phyloP scores from a whole-genome alignment of 2,329 filamentous ascomycete genomes.

The Nigrospora osmanthi region DNA sequence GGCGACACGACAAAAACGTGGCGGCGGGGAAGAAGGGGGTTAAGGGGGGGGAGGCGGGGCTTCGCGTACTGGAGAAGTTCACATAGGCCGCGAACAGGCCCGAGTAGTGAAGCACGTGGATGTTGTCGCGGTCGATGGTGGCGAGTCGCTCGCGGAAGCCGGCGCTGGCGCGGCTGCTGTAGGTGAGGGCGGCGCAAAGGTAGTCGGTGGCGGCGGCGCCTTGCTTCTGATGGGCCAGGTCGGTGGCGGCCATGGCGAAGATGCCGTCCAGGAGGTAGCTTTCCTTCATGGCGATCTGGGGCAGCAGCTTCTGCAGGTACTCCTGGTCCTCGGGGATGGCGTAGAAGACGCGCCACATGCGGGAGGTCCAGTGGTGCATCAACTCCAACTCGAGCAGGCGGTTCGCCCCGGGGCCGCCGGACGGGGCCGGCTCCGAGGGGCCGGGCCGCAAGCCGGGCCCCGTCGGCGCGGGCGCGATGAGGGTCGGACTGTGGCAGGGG shows the following conservation, averaged over 20 bases:
- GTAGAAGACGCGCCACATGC: neutral
- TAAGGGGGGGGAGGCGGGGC: too few relatives aligned
- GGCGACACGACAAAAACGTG: too few relatives aligned
- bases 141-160: neutral
- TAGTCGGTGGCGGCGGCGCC: neutral
- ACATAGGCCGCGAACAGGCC: neutral
- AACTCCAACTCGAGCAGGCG: neutral
- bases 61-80: neutral
- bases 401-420: neutral
- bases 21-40: too few relatives aligned
- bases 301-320: neutral
- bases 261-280: neutral
- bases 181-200: neutral
- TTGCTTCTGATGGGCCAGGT: neutral
- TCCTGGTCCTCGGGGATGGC: neutral
- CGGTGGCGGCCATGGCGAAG: neutral
- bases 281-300: neutral
- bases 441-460: neutral
- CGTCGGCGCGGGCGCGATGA: neutral
- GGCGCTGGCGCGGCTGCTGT: neutral
- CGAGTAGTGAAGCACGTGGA: neutral
- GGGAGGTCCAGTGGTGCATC: conserved; percentile 1
- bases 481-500: neutral
- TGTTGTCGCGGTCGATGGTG: neutral
- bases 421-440: neutral